Evolutionary conservation across 345 rosid species (phyloP).

Genomic region (Hirschfeldia incana): DNA sequence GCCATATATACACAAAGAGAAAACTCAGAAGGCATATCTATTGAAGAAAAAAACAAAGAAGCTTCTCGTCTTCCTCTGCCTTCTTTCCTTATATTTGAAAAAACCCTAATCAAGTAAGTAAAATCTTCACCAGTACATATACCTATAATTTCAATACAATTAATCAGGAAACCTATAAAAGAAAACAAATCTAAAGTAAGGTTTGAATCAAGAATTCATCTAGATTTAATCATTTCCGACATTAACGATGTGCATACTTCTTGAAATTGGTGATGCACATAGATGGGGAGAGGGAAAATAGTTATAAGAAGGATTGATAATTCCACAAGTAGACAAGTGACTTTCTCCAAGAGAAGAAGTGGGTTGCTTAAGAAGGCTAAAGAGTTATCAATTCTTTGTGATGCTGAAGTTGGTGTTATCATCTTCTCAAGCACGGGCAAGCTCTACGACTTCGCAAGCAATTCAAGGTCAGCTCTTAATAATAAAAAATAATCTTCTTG

Average conservation of each 20-base stretch:
- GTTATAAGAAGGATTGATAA: constrained; percentile 42
- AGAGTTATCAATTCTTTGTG: constrained; percentile 42
- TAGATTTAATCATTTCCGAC: constrained; percentile 7
- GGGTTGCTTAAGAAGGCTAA: constrained; percentile 43
- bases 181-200: constrained; percentile 13
- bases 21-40: constrained; percentile 16
- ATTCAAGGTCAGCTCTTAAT: constrained; percentile 33
- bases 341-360: constrained; percentile 42
- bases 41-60: constrained; percentile 16
- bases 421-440: constrained; percentile 43
- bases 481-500: constrained; percentile 5
- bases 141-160: background rate
- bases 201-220: constrained; percentile 4
- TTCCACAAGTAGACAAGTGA: constrained; percentile 42
- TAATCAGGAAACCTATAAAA: constrained; percentile 1
- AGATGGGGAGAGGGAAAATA: constrained; percentile 43
- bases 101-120: constrained; percentile 40
- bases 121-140: constrained; percentile 19
- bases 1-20: constrained; percentile 17
- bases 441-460: constrained; percentile 43
- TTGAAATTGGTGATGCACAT: background rate
- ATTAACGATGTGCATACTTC: constrained; percentile 3
- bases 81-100: constrained; percentile 21
- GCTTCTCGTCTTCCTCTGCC: constrained; percentile 33
- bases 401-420: constrained; percentile 45